Evolutionary conservation across 345 rosid genomes (phyloP).

Genomic region (Hibiscus syriacus): DNA sequence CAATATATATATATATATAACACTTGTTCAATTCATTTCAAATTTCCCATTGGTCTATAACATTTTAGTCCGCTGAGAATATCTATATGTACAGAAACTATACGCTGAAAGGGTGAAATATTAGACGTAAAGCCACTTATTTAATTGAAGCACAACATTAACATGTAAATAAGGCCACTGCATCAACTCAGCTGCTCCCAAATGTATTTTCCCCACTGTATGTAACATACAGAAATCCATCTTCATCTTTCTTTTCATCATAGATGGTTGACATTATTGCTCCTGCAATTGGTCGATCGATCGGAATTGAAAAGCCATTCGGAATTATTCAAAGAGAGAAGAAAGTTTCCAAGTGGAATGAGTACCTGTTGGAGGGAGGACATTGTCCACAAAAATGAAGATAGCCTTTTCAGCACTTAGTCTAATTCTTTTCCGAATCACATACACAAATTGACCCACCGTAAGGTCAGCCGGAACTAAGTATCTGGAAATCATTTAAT

Average conservation of each 20-base stretch:
- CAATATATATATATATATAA: background rate
- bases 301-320: background rate
- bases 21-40: background rate
- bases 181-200: slow-evolving; percentile 22
- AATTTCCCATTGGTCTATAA: slow-evolving; percentile 1
- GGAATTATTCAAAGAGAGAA: background rate
- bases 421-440: slow-evolving; percentile 75
- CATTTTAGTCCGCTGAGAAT: background rate
- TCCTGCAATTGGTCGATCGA: slow-evolving; percentile 26
- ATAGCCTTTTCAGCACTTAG: slow-evolving; percentile 77
- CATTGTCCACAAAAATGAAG: slow-evolving; percentile 73
- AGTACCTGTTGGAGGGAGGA: slow-evolving; percentile 71
- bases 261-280: slow-evolving; percentile 72
- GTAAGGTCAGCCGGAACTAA: slow-evolving; percentile 83
- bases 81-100: slow-evolving; percentile 12
- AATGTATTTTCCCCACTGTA: slow-evolving; percentile 89
- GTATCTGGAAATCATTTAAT: slow-evolving; percentile 35
- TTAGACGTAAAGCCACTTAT: background rate
- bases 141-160: background rate
- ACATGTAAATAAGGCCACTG: background rate
- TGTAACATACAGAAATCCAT: slow-evolving; percentile 75
- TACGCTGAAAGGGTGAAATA: slow-evolving; percentile 1
- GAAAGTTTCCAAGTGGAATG: background rate
- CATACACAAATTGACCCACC: slow-evolving; percentile 80
- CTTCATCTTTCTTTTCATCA: slow-evolving; percentile 74